Evolutionary conservation across 2,329 filamentous ascomycete species (phyloP), one percentile per base, ranked within the genome.

Genomic region (Phaeosphaeria sp.): DNA sequence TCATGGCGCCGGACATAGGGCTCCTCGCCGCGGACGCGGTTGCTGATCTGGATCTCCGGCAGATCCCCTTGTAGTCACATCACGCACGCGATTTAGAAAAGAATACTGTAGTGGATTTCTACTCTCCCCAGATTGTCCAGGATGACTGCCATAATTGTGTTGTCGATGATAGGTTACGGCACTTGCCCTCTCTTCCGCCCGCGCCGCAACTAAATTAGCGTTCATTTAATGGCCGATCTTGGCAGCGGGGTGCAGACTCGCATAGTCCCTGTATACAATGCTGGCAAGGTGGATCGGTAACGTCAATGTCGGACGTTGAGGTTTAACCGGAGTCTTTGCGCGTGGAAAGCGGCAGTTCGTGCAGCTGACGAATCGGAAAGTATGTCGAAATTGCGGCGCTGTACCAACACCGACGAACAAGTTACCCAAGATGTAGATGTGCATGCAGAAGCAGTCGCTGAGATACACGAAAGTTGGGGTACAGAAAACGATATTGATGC

Each of bases 161-260:
- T 51, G 22, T 27, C 50, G 9, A 24, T 63, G 64, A 67, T 70
- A 64, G 67, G 67, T 55, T 48, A 46, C 55, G 56, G 61, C 55
- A 57, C 55, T 44, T 68, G 51, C 45, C 51, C 50, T 49, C 59
- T 64, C 59, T 56, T 56, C 44, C 49, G 58, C 55, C 64, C 39
- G 56, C 59, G 58, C 61, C 56, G 52, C 59, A 55, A 15, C 46
- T 66, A 61, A 51, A 68, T 65, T 66, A 56, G 57, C 48, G 49
- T 60, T 64, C 57, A 63, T 66, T 57, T 57, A 61, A 43, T 63
- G 51, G 45, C 59, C 25, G 47, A 40, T 49, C 65, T 67, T 66
- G 67, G 68, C 60, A 59, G 61, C 64, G 62, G 63, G 61, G 61
- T 60, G 56, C 44, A 61, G 53, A 8, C 13, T 21, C 51, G 49